phyloP scores from a whole-genome alignment of 192 early-diverging fungal species.

The Dissophora ornata region DNA sequence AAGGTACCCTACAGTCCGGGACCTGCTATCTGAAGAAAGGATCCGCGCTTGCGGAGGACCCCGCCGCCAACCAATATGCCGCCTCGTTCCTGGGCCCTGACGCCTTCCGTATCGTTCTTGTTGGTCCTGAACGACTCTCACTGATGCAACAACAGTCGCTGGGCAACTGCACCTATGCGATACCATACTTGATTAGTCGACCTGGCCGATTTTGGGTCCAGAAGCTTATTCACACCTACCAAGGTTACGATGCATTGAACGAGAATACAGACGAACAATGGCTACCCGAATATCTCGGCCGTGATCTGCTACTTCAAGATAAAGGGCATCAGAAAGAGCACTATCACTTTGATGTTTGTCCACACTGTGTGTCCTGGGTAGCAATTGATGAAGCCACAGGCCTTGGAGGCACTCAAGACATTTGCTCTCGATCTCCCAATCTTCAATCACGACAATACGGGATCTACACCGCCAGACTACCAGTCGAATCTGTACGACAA shows the following conservation, averaged over 20 bases:
- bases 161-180: conserved; percentile 32
- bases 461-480: conserved; percentile 14
- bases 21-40: conserved; percentile 9
- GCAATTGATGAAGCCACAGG: conserved; percentile 22
- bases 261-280: conserved; percentile 2
- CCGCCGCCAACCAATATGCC: conserved; percentile 17
- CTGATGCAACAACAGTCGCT: conserved; percentile 41
- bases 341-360: conserved; percentile 37
- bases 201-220: conserved; percentile 49
- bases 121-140: conserved; percentile 35
- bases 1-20: neutral
- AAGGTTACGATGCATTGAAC: conserved; percentile 30
- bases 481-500: conserved; percentile 18
- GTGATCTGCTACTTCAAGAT: conserved; percentile 10
- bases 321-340: neutral
- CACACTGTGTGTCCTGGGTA: conserved; percentile 23
- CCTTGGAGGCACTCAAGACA: conserved; percentile 15
- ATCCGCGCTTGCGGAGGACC: conserved; percentile 2
- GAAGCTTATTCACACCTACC: conserved; percentile 30
- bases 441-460: conserved; percentile 31
- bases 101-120: conserved; percentile 32
- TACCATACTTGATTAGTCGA: conserved; percentile 46
- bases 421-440: conserved; percentile 1
- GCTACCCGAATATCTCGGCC: conserved; percentile 23
- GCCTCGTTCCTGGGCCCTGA: conserved; percentile 24